Evolutionary conservation across 352 stramenopile species (phyloP).

Genomic region (Phytopythium delawarense): DNA sequence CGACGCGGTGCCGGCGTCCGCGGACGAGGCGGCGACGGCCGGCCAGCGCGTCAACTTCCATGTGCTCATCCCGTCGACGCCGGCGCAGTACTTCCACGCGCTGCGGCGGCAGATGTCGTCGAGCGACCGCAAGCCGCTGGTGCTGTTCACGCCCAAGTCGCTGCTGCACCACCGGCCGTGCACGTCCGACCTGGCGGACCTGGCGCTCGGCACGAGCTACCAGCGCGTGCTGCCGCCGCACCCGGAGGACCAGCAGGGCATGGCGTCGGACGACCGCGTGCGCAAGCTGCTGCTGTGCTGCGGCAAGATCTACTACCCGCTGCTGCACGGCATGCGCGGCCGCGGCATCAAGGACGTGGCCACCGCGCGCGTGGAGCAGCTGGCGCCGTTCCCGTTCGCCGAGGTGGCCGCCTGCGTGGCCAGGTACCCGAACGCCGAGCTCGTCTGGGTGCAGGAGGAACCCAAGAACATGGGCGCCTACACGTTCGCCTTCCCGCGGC

Average conservation of each 20-base stretch:
- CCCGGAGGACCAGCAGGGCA: constrained; percentile 58
- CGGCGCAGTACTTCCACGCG: constrained; percentile 96
- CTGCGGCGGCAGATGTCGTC: constrained; percentile 83
- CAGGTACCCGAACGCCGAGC: constrained; percentile 93
- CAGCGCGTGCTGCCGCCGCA: constrained; percentile 70
- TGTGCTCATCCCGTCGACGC: constrained; percentile 78
- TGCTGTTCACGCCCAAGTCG: constrained; percentile 82
- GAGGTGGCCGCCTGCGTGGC: constrained; percentile 88
- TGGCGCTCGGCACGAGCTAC: constrained; percentile 53
- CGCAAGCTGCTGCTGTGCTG: constrained; percentile 77
- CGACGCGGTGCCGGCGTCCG: constrained; percentile 51
- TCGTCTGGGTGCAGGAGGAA: constrained; percentile 98
- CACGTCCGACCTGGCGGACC: constrained; percentile 68
- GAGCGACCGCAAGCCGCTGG: constrained; percentile 74
- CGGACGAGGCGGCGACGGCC: constrained; percentile 27
- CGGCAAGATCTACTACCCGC: constrained; percentile 84
- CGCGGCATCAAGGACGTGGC: constrained; percentile 60
- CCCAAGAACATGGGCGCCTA: constrained; percentile 99
- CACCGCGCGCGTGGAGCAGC: constrained; percentile 75
- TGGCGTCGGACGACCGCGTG: constrained; percentile 66
- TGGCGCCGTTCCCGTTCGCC: constrained; percentile 97
- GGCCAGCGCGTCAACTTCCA: constrained; percentile 69
- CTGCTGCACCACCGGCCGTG: constrained; percentile 80
- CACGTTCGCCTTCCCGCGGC: constrained; percentile 88
- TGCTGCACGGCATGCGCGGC: constrained; percentile 55